Evolutionary conservation across 345 rosid genomes (phyloP).

Genomic region (Hypericum androsaemum): DNA sequence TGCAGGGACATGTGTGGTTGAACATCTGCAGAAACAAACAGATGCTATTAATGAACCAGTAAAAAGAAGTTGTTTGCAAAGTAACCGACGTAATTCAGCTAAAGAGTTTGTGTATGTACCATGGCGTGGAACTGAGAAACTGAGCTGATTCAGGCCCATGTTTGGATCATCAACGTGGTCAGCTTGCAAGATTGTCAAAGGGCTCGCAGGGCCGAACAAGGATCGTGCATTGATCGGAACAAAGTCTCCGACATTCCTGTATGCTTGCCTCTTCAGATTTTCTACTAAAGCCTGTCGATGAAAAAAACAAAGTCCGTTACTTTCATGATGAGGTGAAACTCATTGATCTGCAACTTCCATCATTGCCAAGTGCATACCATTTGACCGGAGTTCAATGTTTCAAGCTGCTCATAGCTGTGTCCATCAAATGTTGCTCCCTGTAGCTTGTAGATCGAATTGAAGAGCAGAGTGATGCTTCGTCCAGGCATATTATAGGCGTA

Average conservation of each 20-base stretch:
- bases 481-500: conserved; percentile 26
- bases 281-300: conserved; percentile 32
- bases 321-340: neutral
- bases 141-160: conserved; percentile 21
- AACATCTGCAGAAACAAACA: conserved; percentile 10
- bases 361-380: conserved; percentile 23
- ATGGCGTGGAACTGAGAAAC: conserved; percentile 18
- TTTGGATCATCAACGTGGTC: conserved; percentile 19
- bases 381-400: conserved; percentile 24
- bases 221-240: conserved; percentile 13
- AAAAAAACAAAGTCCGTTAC: neutral
- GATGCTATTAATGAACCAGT: neutral
- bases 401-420: conserved; percentile 14
- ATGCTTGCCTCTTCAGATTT: conserved; percentile 38
- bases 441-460: conserved; percentile 41
- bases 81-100: too few relatives aligned
- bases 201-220: conserved; percentile 20
- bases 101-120: conserved; percentile 19
- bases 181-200: conserved; percentile 21
- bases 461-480: conserved; percentile 26
- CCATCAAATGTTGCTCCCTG: conserved; percentile 34
- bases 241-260: conserved; percentile 21
- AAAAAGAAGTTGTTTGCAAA: neutral
- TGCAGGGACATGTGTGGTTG: conserved; percentile 23
- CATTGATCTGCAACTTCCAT: too few relatives aligned